These are phyloP conservation scores for Aspergillus pseudonomiae DNA, from an alignment of 2,329 filamentous ascomycete species.

Conservation along the genomic window DNA sequence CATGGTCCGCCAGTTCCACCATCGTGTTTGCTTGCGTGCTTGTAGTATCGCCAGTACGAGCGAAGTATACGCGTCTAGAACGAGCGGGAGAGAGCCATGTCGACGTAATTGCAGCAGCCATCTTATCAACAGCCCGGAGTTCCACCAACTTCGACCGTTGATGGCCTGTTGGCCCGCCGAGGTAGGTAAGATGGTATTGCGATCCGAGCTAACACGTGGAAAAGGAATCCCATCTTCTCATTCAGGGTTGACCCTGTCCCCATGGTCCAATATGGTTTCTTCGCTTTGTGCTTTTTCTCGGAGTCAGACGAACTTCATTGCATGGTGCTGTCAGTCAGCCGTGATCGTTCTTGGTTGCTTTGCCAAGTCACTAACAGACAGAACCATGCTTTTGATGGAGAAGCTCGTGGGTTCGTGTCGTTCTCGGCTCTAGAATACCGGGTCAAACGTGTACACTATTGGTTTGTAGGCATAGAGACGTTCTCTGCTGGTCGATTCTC, in stretches of 20 bases:
- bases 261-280: background rate
- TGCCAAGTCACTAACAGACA: conserved; percentile 16
- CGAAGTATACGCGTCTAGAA: background rate
- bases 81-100: background rate
- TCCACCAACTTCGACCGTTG: background rate
- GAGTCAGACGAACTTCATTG: background rate
- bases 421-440: background rate
- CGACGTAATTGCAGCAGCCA: background rate
- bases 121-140: background rate
- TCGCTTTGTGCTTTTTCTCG: background rate
- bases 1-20: conserved; percentile 22
- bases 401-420: background rate
- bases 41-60: conserved; percentile 27
- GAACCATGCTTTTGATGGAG: background rate
- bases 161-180: background rate
- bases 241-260: background rate
- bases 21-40: conserved; percentile 22
- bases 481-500: too few species aligned
- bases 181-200: background rate
- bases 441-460: background rate
- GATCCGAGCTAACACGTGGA: background rate
- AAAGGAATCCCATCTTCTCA: background rate
- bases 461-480: background rate
- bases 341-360: background rate
- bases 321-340: background rate